phyloP scores from a whole-genome alignment of 1,284 basidiomycete species.

The Cerrena zonata region DNA sequence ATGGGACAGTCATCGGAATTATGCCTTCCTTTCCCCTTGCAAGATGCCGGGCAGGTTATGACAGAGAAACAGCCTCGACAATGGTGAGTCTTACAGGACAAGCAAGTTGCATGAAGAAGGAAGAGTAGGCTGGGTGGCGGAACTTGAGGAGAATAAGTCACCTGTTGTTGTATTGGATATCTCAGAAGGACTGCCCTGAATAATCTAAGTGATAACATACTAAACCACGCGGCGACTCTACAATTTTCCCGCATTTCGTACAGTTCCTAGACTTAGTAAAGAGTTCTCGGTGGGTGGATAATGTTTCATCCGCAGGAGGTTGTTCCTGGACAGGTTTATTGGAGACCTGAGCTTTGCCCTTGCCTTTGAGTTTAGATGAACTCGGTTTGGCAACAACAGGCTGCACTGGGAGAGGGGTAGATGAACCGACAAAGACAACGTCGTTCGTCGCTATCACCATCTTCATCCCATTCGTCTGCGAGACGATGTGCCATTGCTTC shows the following conservation, averaged over 20 bases:
- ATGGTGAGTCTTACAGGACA: constrained; percentile 37
- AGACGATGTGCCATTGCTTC: constrained; percentile 35
- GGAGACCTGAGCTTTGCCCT: neutral
- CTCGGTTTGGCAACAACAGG: neutral
- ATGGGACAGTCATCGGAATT: constrained; percentile 31
- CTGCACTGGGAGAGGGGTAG: neutral
- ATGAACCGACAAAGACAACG: constrained; percentile 2
- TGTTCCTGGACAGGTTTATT: neutral
- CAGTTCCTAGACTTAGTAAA: constrained; percentile 33
- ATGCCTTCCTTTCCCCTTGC: constrained; percentile 34
- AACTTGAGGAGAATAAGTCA: constrained; percentile 32
- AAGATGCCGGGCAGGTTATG: constrained; percentile 33
- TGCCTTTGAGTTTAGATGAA: neutral
- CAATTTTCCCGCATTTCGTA: constrained; percentile 29
- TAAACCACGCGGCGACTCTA: constrained; percentile 35
- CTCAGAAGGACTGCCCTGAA: constrained; percentile 4
- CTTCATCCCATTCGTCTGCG: constrained; percentile 33
- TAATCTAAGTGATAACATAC: constrained; percentile 26
- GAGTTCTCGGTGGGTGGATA: constrained; percentile 27
- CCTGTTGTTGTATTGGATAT: constrained; percentile 24
- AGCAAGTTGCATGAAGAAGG: constrained; percentile 40
- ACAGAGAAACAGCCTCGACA: constrained; percentile 44
- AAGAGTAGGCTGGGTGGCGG: constrained; percentile 31
- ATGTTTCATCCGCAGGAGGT: constrained; percentile 26
- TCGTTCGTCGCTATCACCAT: constrained; percentile 16